Conservation (phyloP, 2,329 filamentous ascomycete species). For the Botryotinia convoluta region DNA sequence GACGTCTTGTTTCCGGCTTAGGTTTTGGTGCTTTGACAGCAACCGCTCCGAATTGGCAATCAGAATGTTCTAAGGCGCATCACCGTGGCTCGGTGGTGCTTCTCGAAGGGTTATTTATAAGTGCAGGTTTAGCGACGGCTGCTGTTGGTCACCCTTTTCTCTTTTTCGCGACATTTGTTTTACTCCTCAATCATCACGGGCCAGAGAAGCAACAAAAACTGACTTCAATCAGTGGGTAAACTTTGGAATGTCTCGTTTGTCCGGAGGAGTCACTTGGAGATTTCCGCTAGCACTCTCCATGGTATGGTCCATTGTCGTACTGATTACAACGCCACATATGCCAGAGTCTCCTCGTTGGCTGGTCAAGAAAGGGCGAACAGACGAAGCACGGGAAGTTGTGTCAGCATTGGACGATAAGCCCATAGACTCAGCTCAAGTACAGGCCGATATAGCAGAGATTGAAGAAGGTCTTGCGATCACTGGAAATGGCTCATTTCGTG, state of each 20-base stretch:
- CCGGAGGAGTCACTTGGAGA: constrained; percentile 52
- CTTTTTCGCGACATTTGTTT: background rate
- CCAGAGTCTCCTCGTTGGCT: constrained; percentile 53
- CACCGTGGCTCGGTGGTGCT: constrained; percentile 59
- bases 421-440: constrained; percentile 52
- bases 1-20: constrained; percentile 49
- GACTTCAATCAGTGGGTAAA: constrained; percentile 54
- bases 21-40: constrained; percentile 51
- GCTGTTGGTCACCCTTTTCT: constrained; percentile 14
- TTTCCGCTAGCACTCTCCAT: constrained; percentile 60
- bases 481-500: constrained; percentile 38
- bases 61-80: constrained; percentile 56
- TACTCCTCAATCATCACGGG: background rate
- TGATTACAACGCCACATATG: constrained; percentile 50
- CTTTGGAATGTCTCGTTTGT: constrained; percentile 53
- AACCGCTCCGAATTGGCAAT: constrained; percentile 58
- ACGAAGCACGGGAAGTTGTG: constrained; percentile 46
- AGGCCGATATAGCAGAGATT: constrained; percentile 50
- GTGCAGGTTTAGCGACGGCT: constrained; percentile 41
- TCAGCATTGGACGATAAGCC: constrained; percentile 43
- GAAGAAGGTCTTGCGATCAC: constrained; percentile 66
- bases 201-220: constrained; percentile 7
- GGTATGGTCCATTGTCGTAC: constrained; percentile 57
- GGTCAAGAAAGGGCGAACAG: constrained; percentile 44
- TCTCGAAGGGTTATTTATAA: constrained; percentile 58